Conservation (phyloP, 2,329 filamentous ascomycete species). For the Hirsutella rhossiliensis region DNA sequence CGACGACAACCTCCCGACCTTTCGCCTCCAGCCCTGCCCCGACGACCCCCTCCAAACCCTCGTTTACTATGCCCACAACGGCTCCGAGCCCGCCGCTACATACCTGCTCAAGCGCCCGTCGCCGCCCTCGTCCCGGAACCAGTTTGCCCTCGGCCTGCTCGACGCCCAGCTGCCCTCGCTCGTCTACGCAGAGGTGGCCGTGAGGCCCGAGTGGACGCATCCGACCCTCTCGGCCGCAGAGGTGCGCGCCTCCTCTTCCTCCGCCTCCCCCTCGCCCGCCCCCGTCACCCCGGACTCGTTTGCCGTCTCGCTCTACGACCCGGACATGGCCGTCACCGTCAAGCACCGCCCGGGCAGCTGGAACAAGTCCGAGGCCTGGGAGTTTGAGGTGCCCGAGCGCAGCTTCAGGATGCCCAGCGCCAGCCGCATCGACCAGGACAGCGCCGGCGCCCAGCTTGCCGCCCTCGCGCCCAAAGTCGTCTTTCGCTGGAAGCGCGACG, state of each 20-base stretch:
- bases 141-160: conserved; percentile 76
- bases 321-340: conserved; percentile 69
- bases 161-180: conserved; percentile 73
- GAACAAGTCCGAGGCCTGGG: conserved; percentile 72
- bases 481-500: conserved; percentile 85
- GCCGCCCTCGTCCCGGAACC: conserved; percentile 59
- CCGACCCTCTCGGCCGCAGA: conserved; percentile 73
- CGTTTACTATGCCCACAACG: conserved; percentile 55
- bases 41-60: conserved; percentile 43
- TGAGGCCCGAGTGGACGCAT: conserved; percentile 77
- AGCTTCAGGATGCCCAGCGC: conserved; percentile 72
- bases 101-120: conserved; percentile 71
- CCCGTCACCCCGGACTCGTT: conserved; percentile 70
- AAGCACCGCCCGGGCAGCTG: conserved; percentile 63
- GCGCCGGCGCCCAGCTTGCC: conserved; percentile 18
- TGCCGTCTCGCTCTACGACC: conserved; percentile 83
- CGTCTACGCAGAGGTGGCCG: conserved; percentile 75
- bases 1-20: conserved; percentile 84
- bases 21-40: conserved; percentile 39
- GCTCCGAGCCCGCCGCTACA: conserved; percentile 65
- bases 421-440: conserved; percentile 63
- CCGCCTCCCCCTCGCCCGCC: conserved; percentile 46
- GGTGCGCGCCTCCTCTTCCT: conserved; percentile 57
- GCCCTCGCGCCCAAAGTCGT: conserved; percentile 60
- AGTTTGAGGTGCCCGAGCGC: conserved; percentile 82